Evolutionary conservation across 257 asterid genomes (phyloP), one percentile per base, ranked within the genome.

Genomic region (Przewalskia tangutica): DNA sequence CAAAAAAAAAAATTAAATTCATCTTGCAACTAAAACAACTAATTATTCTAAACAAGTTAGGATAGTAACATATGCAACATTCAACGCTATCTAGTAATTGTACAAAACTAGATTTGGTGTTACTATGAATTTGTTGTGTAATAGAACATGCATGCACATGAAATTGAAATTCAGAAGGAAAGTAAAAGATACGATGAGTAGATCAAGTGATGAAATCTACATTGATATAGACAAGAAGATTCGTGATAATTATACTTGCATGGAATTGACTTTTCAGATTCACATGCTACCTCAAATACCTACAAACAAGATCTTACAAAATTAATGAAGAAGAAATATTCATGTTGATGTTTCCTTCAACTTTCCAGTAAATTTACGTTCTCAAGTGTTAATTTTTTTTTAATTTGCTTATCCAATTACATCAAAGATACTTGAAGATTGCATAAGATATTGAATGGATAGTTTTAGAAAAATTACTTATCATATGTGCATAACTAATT

Each of bases 301-400:
- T 38, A 4, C 89, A 83, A 79, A 82, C 53, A 58, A 81, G 81
- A 90, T 38, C 42, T 38, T 38, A 48, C 34, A 84, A 81, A 10
- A 6, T 82, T 38, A 4, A 38, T 3, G 79, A 32, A 76, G 82
- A 60, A 77, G 11, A 66, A 85, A 27, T 85, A 87, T 14, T 87
- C 89, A 86, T 50, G 8, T 46, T 71, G 87, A 88, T 83, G 81
- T 84, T 87, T 88, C 89, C 88, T 5, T 71, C 38, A 68, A 83
- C 38, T 84, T 84, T 87, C 40, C 9, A 70, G 9, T 42, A n/a
- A 2, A 42, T 68, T 68, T 63, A 40, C 40, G 11, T 71, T 71
- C 40, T 18, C 50, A 66, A 66, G 50, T 20, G 53, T 73, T 23
- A 6, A 34, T 13, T 8, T 16, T 2, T 70, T 1, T 42, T 16